Evolutionary conservation across 495 filamentous ascomycete species (phyloP).

Genomic region (Cercophora newfieldiana): DNA sequence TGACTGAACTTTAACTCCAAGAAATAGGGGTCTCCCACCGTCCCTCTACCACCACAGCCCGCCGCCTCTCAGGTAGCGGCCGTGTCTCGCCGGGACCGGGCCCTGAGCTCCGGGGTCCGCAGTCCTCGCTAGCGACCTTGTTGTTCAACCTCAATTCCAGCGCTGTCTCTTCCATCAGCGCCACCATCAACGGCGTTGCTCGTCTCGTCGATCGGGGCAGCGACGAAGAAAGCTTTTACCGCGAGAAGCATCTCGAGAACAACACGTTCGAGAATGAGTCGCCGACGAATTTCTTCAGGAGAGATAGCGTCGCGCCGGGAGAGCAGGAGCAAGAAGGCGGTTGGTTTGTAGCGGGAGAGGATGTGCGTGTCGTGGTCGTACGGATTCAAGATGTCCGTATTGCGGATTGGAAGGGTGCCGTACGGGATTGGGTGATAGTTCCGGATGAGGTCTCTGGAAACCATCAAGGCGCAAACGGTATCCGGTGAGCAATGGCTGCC

Average conservation of each 20-base stretch:
- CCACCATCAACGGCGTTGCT: conserved; percentile 86
- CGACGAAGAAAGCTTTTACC: conserved; percentile 80
- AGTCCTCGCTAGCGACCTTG: conserved; percentile 67
- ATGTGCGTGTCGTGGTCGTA: conserved; percentile 74
- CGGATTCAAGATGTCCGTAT: conserved; percentile 71
- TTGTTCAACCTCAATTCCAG: conserved; percentile 88
- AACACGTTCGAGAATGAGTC: conserved; percentile 72
- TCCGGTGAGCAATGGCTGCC: too few relatives aligned
- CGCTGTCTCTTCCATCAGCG: conserved; percentile 83
- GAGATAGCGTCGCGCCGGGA: conserved; percentile 30
- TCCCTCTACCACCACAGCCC: conserved; percentile 72
- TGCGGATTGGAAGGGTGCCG: conserved; percentile 78
- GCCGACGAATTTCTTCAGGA: conserved; percentile 48
- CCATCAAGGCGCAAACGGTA: background rate
- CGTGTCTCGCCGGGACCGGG: conserved; percentile 57
- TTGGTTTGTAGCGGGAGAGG: conserved; percentile 67
- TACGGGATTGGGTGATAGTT: conserved; percentile 70
- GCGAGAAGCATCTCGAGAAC: conserved; percentile 81
- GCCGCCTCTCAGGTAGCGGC: conserved; percentile 51
- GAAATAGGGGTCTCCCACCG: conserved; percentile 79
- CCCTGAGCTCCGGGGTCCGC: conserved; percentile 58
- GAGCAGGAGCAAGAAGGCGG: conserved; percentile 52
- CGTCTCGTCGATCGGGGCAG: conserved; percentile 67
- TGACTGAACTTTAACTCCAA: background rate
- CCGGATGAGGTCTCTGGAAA: conserved; percentile 40